Base-by-base conservation (phyloP, 192 early-diverging fungal genomes). In the Gaertneriomyces semiglobifer region DNA sequence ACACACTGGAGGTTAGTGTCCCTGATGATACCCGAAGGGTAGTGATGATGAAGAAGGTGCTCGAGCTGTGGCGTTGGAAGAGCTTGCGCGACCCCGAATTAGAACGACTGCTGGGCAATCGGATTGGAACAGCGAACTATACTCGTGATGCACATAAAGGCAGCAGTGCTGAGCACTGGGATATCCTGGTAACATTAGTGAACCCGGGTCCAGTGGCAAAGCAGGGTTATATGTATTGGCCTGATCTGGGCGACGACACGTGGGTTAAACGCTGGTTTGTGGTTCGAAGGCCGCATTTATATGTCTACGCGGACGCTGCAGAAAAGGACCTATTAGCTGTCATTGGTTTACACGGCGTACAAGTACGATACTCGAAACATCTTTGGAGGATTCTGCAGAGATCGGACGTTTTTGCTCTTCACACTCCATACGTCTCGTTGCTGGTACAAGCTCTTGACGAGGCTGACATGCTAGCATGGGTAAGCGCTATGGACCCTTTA, bases 191-290 rank as follows among this genome's bases (percentile, higher is more conserved):
- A 33, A 33, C 25, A 33, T 33, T 33, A 33, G 44, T 61, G 44
- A 11, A 12, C 11, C 63, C 14, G 9, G 67, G 46, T 40, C 55
- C 56, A 4, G 55, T 55, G 3, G 40, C 43, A 9, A 12, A 43
- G 33, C 33, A 14, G 53, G 76, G 73, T 44, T 64, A 12, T 55
- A 54, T 48, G 62, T 25, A 0, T 62, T 67, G 20, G 45, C 62
- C 39, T 33, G 65, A 53, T 66, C 62, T 48, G 19, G 45, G 44
- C 54, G 79, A 80, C 53, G 81, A 89, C 53, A 66, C 70, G 14
- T 95, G 93, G 93, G 73, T 80, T 1, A 83, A 85, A 51, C 77
- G 87, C 6, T 93, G 89, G 88, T 87, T 90, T 76, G 90, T 93
- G 42, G 75, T 91, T 58, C 76, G 87, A 47, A 81, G 86, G 69